Evolutionary conservation across 78 protist species (phyloP).

Genomic region (Chrysochromulina parva): DNA sequence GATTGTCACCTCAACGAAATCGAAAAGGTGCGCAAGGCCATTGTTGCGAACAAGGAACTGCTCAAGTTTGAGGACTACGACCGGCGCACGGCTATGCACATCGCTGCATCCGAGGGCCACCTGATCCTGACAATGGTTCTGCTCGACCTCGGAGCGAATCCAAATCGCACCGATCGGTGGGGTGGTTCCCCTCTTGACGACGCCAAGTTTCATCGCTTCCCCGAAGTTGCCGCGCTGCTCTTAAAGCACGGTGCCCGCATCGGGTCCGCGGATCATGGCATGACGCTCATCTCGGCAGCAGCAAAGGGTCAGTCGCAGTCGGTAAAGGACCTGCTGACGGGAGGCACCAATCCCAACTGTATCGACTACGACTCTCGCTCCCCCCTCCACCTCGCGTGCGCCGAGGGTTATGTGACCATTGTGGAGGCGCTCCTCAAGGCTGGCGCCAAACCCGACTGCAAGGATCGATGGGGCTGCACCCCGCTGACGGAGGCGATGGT

Average conservation of each 20-base stretch:
- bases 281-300: neutral
- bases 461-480: conserved; percentile 71
- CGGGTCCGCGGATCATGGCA: neutral
- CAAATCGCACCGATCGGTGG: conserved; percentile 57
- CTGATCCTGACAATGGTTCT: conserved; percentile 35
- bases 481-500: conserved; percentile 66
- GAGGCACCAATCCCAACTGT: neutral
- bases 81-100: conserved; percentile 68
- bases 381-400: conserved; percentile 73
- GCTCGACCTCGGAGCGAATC: conserved; percentile 31
- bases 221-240: neutral
- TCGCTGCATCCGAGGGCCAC: conserved; percentile 73
- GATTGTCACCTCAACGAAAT: too few relatives aligned
- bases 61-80: conserved; percentile 41
- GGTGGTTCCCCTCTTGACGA: neutral
- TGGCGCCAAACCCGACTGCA: conserved; percentile 30
- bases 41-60: too few relatives aligned
- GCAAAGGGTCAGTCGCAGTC: neutral
- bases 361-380: conserved; percentile 72
- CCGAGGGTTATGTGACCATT: conserved; percentile 57
- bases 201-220: neutral
- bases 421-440: conserved; percentile 25
- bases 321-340: neutral
- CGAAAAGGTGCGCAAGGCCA: too few relatives aligned
- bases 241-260: too few relatives aligned